Evolutionary conservation across 2,329 filamentous ascomycete species (phyloP), one percentile per base, ranked within the genome.

Genomic region (Diplocarpon rosae): DNA sequence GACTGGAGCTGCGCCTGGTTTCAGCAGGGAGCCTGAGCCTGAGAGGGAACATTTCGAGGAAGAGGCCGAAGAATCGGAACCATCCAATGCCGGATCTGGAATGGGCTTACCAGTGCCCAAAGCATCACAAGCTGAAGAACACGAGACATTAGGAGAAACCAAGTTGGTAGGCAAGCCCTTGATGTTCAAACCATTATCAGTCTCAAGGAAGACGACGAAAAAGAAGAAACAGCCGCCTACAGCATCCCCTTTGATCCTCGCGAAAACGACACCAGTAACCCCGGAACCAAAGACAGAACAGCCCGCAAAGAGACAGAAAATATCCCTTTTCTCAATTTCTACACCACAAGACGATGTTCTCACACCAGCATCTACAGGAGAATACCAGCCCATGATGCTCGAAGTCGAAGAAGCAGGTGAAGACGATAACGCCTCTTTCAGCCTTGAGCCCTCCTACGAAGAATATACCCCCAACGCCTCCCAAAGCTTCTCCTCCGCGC

Each of bases 111-210:
- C 67, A 5, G 55, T 68, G n/a, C 66, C 70, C 9, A 68, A 65
- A 48, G 71, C 72, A n/a, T 66, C 69, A 28, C 72, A 75, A 55
- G 70, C 73, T 1, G 68, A 67, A 11, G 72, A 73, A 34, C 71
- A 77, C 56, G 57, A 78, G 56, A 64, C 72, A 20, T 73, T 72
- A n/a, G 69, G 75, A 1, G 76, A 82, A 46, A 73, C 83, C 13
- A 82, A 85, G 64, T 65, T 84, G 12, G 75, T 81, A 2, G 85
- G 84, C 15, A 92, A 89, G 55, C 78, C 87, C 11, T 76, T 89
- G 63, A 85, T 87, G 77, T 95, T 96, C 64, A 84, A 81, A 60
- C 90, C 90, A 3, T 69, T 95, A 31, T 95, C 89, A 1, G 88
- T 95, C 12, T 77, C 80, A 13, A 75, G 85, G 49, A 86, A 83